Percentiles rank a stretch among this genome's conserved stretches.
phyloP scores from a whole-genome alignment of 179 eudicot genomes.

The Silene noctiflora region DNA sequence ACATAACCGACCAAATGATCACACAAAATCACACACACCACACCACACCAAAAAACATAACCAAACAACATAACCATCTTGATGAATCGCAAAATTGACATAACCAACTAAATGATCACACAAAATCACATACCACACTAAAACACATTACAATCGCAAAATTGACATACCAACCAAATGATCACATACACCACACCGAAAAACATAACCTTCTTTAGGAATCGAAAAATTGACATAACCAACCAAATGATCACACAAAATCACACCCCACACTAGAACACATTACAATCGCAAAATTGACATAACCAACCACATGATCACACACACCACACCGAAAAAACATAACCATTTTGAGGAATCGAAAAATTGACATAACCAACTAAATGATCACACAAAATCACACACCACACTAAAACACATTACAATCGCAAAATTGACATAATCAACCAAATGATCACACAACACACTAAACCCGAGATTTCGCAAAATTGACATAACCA shows the following conservation, averaged over 20 bases:
- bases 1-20: neutral
- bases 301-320: neutral
- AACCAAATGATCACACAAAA: neutral
- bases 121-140: neutral
- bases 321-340: neutral
- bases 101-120: neutral
- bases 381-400: neutral
- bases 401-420: neutral
- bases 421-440: neutral
- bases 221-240: neutral
- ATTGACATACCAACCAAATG: no score
- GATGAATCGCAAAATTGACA: neutral
- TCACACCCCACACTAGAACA: neutral
- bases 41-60: neutral
- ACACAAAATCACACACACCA: neutral
- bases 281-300: no score
- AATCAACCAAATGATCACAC: neutral
- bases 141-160: no score
- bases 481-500: neutral
- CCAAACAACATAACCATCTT: neutral
- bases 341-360: neutral
- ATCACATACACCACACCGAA: no score
- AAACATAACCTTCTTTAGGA: neutral
- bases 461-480: neutral
- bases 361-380: neutral